Percentiles rank a stretch among this genome's conserved stretches.
These are phyloP conservation scores for Talaromyces borbonicus DNA, from an alignment of 495 filamentous ascomycete species.

Conservation along the genomic window DNA sequence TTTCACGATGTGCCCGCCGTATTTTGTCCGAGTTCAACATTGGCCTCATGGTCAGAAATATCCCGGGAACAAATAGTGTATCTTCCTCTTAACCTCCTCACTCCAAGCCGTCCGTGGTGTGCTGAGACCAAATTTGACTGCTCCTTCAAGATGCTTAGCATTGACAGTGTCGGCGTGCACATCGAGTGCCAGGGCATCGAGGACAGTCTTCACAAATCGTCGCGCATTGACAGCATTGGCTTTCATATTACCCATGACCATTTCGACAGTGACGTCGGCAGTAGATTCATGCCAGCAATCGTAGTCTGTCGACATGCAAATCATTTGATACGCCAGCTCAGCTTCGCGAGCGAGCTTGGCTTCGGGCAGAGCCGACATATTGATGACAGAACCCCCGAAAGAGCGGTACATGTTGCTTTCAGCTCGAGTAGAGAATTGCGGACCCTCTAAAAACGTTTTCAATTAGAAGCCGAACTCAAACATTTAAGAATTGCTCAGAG, in stretches of 20 bases:
- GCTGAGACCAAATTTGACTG: constrained; percentile 55
- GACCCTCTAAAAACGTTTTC: constrained; percentile 55
- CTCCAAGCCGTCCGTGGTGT: constrained; percentile 55
- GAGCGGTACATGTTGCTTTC: constrained; percentile 90
- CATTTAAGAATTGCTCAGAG: constrained; percentile 3
- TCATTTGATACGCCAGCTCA: constrained; percentile 93
- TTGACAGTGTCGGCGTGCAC: constrained; percentile 65
- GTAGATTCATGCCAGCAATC: constrained; percentile 82
- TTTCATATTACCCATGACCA: constrained; percentile 96
- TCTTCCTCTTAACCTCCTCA: constrained; percentile 54
- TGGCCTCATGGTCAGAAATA: too few species aligned
- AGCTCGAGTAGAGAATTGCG: constrained; percentile 94
- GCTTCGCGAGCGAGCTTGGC: constrained; percentile 93
- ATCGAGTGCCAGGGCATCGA: constrained; percentile 71
- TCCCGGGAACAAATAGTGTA: constrained; percentile 68
- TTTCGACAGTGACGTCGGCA: constrained; percentile 81
- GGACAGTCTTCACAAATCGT: constrained; percentile 71
- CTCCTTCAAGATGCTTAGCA: constrained; percentile 50
- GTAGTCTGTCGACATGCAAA: constrained; percentile 99
- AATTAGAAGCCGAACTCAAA: not conserved
- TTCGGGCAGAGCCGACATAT: constrained; percentile 96
- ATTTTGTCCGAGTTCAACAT: too few species aligned
- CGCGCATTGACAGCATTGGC: constrained; percentile 82
- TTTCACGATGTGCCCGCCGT: too few species aligned
- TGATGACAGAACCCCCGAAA: constrained; percentile 87